phyloP scores from a whole-genome alignment of 2,329 filamentous ascomycete species.

The Colletotrichum sp. region DNA sequence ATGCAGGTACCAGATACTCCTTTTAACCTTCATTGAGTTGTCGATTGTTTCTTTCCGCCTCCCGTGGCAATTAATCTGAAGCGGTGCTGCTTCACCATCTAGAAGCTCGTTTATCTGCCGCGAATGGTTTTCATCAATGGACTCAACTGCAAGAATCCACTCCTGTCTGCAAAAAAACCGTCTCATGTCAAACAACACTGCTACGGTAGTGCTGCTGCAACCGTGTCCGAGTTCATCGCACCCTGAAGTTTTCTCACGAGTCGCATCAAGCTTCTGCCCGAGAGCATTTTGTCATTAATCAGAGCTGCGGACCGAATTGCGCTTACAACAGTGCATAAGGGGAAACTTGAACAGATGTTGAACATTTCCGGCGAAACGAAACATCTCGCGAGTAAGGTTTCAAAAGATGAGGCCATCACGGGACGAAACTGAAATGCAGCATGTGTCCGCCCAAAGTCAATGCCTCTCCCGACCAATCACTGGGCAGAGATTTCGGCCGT shows the following conservation, averaged over 20 bases:
- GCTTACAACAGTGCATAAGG: not conserved
- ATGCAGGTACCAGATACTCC: not conserved
- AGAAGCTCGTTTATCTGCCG: not conserved
- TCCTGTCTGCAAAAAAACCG: not conserved
- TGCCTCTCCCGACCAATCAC: not conserved
- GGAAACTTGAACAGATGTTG: not conserved
- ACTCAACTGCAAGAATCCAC: not conserved
- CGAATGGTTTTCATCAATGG: not conserved
- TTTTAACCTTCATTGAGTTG: not conserved
- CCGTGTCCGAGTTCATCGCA: not conserved
- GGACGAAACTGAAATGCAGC: slow-evolving; percentile 6
- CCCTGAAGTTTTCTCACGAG: not conserved
- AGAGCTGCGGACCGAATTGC: not conserved
- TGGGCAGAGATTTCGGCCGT: not conserved
- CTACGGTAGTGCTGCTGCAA: not conserved
- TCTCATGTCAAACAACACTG: not conserved
- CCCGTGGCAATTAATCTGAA: not conserved
- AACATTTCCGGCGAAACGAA: not conserved
- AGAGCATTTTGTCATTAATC: not conserved
- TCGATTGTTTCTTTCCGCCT: not conserved
- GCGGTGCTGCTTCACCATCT: not conserved
- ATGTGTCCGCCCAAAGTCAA: not conserved
- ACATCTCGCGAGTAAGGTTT: not conserved
- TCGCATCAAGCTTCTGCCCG: not conserved
- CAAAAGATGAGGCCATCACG: not conserved